Conservation (phyloP, 2,329 filamentous ascomycete species). For the Penicillium griseofulvum region DNA sequence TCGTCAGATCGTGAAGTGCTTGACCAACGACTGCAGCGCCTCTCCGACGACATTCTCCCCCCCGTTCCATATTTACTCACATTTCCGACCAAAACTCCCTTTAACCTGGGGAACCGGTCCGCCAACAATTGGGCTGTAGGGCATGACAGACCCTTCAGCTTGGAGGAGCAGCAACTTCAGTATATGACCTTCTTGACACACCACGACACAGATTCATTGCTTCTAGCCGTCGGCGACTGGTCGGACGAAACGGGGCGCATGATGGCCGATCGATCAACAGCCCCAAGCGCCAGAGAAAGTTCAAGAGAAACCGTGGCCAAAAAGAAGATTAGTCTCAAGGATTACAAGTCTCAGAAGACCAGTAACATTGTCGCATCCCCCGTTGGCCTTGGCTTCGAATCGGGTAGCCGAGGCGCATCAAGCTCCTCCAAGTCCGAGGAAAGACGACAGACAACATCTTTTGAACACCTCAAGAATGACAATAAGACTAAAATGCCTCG, state of each 20-base stretch:
- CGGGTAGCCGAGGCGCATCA: constrained; percentile 16
- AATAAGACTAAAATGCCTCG: constrained; percentile 13
- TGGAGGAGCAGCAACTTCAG: constrained; percentile 58
- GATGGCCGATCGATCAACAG: constrained; percentile 43
- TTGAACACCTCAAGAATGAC: constrained; percentile 14
- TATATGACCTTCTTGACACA: constrained; percentile 62
- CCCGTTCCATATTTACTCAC: constrained; percentile 47
- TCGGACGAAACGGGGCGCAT: constrained; percentile 49
- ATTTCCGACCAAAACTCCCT: constrained; percentile 47
- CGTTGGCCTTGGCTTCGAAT: constrained; percentile 25
- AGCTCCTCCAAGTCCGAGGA: constrained; percentile 17
- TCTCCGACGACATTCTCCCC: constrained; percentile 45
- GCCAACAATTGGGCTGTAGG: constrained; percentile 49
- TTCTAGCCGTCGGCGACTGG: constrained; percentile 55
- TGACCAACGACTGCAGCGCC: constrained; percentile 38
- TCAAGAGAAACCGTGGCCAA: constrained; percentile 46
- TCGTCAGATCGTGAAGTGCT: constrained; percentile 30
- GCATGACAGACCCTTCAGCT: constrained; percentile 53
- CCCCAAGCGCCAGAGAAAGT: constrained; percentile 40
- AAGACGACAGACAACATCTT: constrained; percentile 21
- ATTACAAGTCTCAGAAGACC: constrained; percentile 58
- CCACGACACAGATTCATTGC: constrained; percentile 53
- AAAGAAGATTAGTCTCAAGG: constrained; percentile 62
- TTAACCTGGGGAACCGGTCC: constrained; percentile 42
- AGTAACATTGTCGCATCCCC: constrained; percentile 31